A percentile compares a stretch with the other conserved stretches of the same genome.
Conservation (phyloP, 805 yeast species). For the Teunomyces funiuensis region DNA sequence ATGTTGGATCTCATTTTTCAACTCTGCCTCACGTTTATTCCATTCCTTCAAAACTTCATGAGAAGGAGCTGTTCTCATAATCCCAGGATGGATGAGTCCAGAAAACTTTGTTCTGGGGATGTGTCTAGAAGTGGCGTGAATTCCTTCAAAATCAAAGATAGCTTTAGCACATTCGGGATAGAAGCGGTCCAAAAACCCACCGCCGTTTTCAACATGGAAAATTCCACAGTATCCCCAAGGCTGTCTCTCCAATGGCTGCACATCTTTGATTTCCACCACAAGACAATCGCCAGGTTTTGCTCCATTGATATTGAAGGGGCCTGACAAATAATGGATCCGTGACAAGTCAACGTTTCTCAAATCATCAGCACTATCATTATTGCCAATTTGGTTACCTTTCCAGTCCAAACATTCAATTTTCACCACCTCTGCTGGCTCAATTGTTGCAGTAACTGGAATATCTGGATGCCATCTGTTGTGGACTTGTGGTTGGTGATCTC, state of each 20-base stretch:
- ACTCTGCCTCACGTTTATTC: conserved; percentile 42
- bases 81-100: conserved; percentile 53
- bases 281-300: conserved; percentile 50
- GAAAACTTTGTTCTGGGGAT: conserved; percentile 50
- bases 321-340: conserved; percentile 48
- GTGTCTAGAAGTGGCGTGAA: conserved; percentile 49
- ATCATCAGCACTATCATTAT: conserved; percentile 50
- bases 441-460: conserved; percentile 40
- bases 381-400: conserved; percentile 53
- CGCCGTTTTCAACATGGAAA: conserved; percentile 50
- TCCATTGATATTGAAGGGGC: conserved; percentile 46
- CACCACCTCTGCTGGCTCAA: conserved; percentile 44
- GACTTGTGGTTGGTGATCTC: conserved; percentile 45
- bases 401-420: conserved; percentile 53
- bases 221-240: conserved; percentile 57
- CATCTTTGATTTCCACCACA: conserved; percentile 50
- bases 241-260: conserved; percentile 50
- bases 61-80: conserved; percentile 52
- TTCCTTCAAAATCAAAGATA: conserved; percentile 52
- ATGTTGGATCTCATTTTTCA: conserved; percentile 34
- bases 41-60: conserved; percentile 42
- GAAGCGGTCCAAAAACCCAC: conserved; percentile 49
- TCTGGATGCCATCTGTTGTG: conserved; percentile 59
- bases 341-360: conserved; percentile 45
- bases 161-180: conserved; percentile 55